phyloP scores from a whole-genome alignment of 2,329 filamentous ascomycete genomes.

The Pyrenophora graminea region DNA sequence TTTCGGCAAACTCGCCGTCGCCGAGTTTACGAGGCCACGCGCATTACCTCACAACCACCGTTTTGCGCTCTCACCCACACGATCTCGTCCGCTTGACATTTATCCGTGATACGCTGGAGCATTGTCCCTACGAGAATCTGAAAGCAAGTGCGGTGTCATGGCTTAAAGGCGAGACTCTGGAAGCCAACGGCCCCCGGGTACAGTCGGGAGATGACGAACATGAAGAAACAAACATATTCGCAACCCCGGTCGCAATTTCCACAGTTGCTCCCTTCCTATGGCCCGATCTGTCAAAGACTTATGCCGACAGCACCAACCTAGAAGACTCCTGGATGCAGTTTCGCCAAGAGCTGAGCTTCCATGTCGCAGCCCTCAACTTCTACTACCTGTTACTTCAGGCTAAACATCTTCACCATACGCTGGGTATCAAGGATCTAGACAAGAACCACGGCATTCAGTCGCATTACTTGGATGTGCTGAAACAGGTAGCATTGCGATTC shows the following conservation, averaged over 20 bases:
- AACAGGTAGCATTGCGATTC: slow-evolving; percentile 45
- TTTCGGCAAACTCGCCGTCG: slow-evolving; percentile 55
- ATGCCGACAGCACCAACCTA: slow-evolving; percentile 30
- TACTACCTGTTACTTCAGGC: slow-evolving; percentile 61
- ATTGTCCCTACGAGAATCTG: slow-evolving; percentile 58
- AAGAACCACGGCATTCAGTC: slow-evolving; percentile 46
- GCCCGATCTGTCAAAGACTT: slow-evolving; percentile 52
- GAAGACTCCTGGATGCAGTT: slow-evolving; percentile 51
- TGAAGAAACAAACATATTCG: slow-evolving; percentile 47
- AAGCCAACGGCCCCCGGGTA: slow-evolving; percentile 45
- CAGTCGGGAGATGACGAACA: slow-evolving; percentile 16
- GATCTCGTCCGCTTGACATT: slow-evolving; percentile 57
- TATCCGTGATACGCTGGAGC: slow-evolving; percentile 59
- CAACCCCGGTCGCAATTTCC: slow-evolving; percentile 53
- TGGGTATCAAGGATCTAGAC: slow-evolving; percentile 54
- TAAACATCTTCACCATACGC: slow-evolving; percentile 50
- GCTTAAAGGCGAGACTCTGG: slow-evolving; percentile 64
- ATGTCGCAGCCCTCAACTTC: slow-evolving; percentile 62
- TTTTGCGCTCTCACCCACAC: slow-evolving; percentile 59
- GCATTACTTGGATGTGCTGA: slow-evolving; percentile 51
- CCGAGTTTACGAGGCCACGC: slow-evolving; percentile 54
- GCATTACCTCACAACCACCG: slow-evolving; percentile 54
- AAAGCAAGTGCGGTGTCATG: slow-evolving; percentile 63
- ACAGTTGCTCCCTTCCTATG: slow-evolving; percentile 59
- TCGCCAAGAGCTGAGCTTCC: slow-evolving; percentile 57